phyloP scores from a whole-genome alignment of 352 stramenopile species.

The Thraustotheca clavata region DNA sequence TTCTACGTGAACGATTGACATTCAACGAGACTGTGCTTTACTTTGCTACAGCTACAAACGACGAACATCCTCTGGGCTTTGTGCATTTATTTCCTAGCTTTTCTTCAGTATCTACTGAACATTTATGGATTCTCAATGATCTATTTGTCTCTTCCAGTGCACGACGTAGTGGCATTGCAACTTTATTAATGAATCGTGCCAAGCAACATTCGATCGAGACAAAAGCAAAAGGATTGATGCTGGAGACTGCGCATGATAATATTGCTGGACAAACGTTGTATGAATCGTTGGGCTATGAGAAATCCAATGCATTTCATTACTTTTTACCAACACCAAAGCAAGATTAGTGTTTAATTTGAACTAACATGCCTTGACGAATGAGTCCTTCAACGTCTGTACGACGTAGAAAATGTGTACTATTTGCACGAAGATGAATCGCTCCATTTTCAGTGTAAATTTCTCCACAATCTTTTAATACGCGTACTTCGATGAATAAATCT shows the following conservation, averaged over 20 bases:
- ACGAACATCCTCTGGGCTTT: not conserved
- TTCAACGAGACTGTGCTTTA: constrained; percentile 4
- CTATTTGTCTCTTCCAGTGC: not conserved
- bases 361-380: constrained; percentile 71
- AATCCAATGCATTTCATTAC: not conserved
- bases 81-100: constrained; percentile 18
- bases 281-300: constrained; percentile 6
- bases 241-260: constrained; percentile 15
- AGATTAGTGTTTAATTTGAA: constrained; percentile 63
- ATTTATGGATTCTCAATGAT: constrained; percentile 19
- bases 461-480: constrained; percentile 78
- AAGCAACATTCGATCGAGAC: not conserved
- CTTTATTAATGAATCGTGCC: constrained; percentile 8
- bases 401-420: constrained; percentile 84
- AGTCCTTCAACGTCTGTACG: constrained; percentile 77
- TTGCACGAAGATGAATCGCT: constrained; percentile 74
- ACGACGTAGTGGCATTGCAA: not conserved
- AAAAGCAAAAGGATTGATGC: constrained; percentile 8
- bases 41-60: not conserved
- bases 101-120: constrained; percentile 15
- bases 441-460: constrained; percentile 89
- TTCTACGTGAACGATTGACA: constrained; percentile 9
- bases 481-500: constrained; percentile 87
- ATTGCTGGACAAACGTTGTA: constrained; percentile 8
- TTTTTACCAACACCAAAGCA: not conserved